These are phyloP conservation scores for Clavispora carvajalis DNA, from an alignment of 805 yeast species.

Conservation along the genomic window DNA sequence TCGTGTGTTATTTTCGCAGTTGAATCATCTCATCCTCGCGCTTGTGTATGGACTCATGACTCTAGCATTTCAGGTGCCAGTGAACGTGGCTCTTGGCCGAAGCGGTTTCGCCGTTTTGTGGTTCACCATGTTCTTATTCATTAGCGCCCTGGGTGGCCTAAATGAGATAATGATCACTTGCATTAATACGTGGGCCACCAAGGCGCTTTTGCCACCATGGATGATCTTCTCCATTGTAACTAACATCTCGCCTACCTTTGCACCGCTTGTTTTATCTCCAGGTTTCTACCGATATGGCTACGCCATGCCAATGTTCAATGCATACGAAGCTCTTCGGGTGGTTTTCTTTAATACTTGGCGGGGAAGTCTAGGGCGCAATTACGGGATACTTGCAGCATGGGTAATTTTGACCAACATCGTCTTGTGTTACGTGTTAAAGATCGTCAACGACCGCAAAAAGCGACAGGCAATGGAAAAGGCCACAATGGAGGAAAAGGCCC, in stretches of 20 bases:
- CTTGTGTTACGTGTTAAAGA: background rate
- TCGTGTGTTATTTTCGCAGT: slow-evolving; percentile 26
- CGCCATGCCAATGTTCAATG: slow-evolving; percentile 32
- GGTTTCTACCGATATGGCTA: slow-evolving; percentile 31
- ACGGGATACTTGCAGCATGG: slow-evolving; percentile 28
- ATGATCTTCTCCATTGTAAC: slow-evolving; percentile 25
- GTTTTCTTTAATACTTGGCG: slow-evolving; percentile 31
- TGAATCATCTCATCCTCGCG: slow-evolving; percentile 23
- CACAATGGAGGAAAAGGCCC: background rate
- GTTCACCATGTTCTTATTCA: slow-evolving; percentile 26
- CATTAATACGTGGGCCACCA: slow-evolving; percentile 16
- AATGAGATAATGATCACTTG: slow-evolving; percentile 23
- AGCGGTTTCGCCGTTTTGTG: slow-evolving; percentile 31
- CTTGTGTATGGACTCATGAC: slow-evolving; percentile 27
- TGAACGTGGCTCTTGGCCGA: slow-evolving; percentile 21
- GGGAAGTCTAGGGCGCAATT: slow-evolving; percentile 26
- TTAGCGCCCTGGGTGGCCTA: slow-evolving; percentile 23
- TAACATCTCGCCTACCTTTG: slow-evolving; percentile 28
- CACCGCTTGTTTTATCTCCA: slow-evolving; percentile 30
- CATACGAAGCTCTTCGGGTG: slow-evolving; percentile 27
- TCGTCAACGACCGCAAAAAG: background rate
- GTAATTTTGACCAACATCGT: slow-evolving; percentile 16
- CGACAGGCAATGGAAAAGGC: background rate
- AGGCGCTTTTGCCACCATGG: slow-evolving; percentile 23
- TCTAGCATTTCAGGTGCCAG: slow-evolving; percentile 27